phyloP scores from a whole-genome alignment of 306 rosid species.

The Rosa multiflora region DNA sequence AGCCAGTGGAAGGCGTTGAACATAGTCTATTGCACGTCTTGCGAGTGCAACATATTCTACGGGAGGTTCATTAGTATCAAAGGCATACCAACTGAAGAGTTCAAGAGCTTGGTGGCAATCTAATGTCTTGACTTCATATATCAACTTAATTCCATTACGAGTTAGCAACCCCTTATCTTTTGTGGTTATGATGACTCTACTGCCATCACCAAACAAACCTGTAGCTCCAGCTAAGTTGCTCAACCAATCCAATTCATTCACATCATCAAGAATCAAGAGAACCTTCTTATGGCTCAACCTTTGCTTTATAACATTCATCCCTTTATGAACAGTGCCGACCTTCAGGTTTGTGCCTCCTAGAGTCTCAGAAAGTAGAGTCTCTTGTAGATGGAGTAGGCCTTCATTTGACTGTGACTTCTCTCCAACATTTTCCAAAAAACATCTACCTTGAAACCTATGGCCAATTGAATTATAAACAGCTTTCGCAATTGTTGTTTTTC shows the following conservation, averaged over 20 bases:
- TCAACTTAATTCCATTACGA: background rate
- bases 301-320: background rate
- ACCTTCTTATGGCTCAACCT: background rate
- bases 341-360: background rate
- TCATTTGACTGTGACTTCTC: background rate
- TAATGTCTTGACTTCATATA: background rate
- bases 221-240: background rate
- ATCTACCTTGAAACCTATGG: background rate
- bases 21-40: background rate
- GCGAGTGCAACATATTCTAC: background rate
- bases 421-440: background rate
- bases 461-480: background rate
- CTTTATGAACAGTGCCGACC: background rate
- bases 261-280: conserved; percentile 2
- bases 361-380: background rate
- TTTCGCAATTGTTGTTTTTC: background rate
- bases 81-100: background rate
- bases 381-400: background rate
- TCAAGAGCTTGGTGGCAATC: background rate
- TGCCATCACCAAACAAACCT: background rate
- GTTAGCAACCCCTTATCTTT: background rate
- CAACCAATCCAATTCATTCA: background rate
- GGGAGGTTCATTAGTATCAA: background rate
- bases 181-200: background rate
- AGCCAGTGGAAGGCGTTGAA: conserved; percentile 31